Base-by-base conservation (phyloP, 2,329 filamentous ascomycete genomes). In the Thermoascus crustaceus region DNA sequence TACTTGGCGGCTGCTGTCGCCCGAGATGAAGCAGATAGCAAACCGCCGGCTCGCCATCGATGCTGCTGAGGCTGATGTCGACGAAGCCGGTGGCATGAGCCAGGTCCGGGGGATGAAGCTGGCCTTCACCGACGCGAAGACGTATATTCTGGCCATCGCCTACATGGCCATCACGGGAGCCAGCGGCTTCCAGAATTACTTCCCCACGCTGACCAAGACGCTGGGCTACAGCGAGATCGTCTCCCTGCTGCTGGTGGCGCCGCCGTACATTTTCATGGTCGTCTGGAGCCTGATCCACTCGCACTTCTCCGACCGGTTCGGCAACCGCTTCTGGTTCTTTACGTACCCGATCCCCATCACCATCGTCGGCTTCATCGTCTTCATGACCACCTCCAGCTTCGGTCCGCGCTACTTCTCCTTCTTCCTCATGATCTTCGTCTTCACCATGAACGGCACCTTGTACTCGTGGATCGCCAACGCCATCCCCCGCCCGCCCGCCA, bases 381-480 rank as follows among this genome's bases (percentile, higher is more conserved):
- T 74, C 57, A 75, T 75, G 68, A 66, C 65, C 4, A 69, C 66
- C 4, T 48, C 62, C 6, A 47, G 47, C 19, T 75, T 76, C 36
- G 72, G 69, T 0, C 63, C 72, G 0, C 64, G 68, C 11, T 78
- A 76, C 57, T 69, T 75, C 54, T 66, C 64, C 16, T 58, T 75
- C 39, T 75, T 75, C 60, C 55, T 75, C 24, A 69, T 75, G 60
- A 65, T 67, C 42, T 73, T 75, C 44, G 64, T 76, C 38, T 75
- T 75, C 44, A 64, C 68, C 10, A 69, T 70, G 53, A 72, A 73
- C 55, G 67, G 67, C 21, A 72, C 68, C 3, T 40, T 61, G 8
- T 67, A 60, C 41, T 60, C 63, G 3, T 73, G 71, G 72, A 70
- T 74, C 33, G 65, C 66, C 1, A 66, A 62, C 22, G 62, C 66